Base-by-base conservation (phyloP, 768 basidiomycete genomes). In the Boletus vinaceobasis region DNA sequence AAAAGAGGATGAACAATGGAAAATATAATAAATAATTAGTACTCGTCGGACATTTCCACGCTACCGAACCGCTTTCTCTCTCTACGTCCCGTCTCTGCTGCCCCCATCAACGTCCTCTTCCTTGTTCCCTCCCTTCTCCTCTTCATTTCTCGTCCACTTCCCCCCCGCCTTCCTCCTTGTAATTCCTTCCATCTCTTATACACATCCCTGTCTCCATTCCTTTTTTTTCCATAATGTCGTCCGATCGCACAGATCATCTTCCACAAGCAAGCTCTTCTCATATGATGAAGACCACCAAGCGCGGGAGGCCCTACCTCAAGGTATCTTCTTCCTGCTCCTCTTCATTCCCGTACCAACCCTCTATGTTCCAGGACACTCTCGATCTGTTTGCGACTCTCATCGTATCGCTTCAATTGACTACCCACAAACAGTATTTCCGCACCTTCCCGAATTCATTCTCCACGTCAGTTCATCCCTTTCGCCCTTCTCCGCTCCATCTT, bases 261-360 rank as follows among this genome's bases (percentile, higher is more conserved):
- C 75, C 80, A 31, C 80, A 80, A 63, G 77, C 83, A 39, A 83
- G 82, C 60, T 84, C 88, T 39, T 92, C 90, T 27, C 94, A 96
- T 73, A 91, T 96, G 90, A 97, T 98, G 94, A 95, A 96, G 84
- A 96, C 91, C 14, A 96, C 94, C 69, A 92, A 93, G 78, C 85
- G 94, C 67, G 94, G 94, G 58, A 82, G 94, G 63, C 94, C 94
- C 14, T 97, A 86, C 72, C 82, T 95, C 72, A 96, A 95, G 84
- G 94, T 90, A 52, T 58, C 67, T 67, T 40, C 32, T 3, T 40
- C 11, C 27, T 15, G 0, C 5, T n/a, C 19, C 17, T 40, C 44
- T 56, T 64, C 60, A 21, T 51, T 53, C 53, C 48, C 50, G 38
- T 39, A 40, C 53, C 1, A 1, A 44, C 46, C 10, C 21, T 35